Evolutionary conservation across 495 filamentous ascomycete genomes (phyloP).

Genomic region (Aspergillus panamensis): DNA sequence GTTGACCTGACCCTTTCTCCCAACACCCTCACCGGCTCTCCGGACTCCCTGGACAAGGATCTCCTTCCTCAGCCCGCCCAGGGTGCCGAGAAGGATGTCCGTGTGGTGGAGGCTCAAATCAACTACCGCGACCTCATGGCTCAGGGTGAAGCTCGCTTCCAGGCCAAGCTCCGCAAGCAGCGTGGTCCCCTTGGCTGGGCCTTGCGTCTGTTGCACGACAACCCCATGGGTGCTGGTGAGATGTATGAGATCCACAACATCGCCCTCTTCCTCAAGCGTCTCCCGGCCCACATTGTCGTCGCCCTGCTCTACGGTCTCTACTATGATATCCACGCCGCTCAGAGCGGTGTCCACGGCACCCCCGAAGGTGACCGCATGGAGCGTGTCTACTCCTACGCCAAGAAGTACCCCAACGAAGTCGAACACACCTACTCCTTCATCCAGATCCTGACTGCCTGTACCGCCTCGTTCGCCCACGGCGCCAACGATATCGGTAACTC

Average conservation of each 20-base stretch:
- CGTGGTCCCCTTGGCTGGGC: conserved; percentile 67
- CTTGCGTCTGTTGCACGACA: conserved; percentile 65
- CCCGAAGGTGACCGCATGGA: conserved; percentile 65
- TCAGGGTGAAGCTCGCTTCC: conserved; percentile 46
- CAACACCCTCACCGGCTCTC: conserved; percentile 9
- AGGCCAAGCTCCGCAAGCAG: conserved; percentile 52
- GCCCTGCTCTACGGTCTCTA: conserved; percentile 62
- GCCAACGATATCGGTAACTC: conserved; percentile 79
- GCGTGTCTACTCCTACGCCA: conserved; percentile 53
- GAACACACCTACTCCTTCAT: conserved; percentile 75
- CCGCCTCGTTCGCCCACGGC: conserved; percentile 74
- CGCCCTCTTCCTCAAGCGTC: conserved; percentile 51
- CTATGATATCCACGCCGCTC: conserved; percentile 71
- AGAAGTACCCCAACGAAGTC: conserved; percentile 70
- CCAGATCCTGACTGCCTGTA: conserved; percentile 70
- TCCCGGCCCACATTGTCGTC: conserved; percentile 55
- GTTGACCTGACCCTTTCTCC: conserved; percentile 25
- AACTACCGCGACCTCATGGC: conserved; percentile 56
- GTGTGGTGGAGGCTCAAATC: conserved; percentile 40
- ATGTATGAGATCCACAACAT: conserved; percentile 67
- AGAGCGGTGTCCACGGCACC: conserved; percentile 59
- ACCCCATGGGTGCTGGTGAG: conserved; percentile 62
- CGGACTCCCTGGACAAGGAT: conserved; percentile 26
- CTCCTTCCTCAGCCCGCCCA: conserved; percentile 18
- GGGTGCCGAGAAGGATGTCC: conserved; percentile 45